phyloP scores from a whole-genome alignment of 2,329 filamentous ascomycete species.

The Venturia asperata region DNA sequence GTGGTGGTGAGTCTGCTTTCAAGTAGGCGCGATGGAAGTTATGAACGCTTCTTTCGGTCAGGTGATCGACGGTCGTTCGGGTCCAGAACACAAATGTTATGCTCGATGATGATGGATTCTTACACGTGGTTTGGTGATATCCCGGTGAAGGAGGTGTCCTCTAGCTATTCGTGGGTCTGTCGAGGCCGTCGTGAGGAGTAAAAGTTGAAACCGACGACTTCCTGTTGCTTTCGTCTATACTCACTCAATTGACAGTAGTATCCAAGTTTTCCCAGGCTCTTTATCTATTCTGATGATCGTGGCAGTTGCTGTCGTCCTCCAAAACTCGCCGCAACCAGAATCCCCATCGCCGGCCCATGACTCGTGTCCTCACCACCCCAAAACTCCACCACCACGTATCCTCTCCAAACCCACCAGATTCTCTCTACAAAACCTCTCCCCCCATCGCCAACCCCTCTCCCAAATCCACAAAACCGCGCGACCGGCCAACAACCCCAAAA shows the following conservation, averaged over 20 bases:
- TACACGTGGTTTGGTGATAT: too few species aligned
- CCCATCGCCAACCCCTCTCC: background rate
- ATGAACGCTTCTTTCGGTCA: background rate
- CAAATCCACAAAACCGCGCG: background rate
- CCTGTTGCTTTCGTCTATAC: background rate
- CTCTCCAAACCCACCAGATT: background rate
- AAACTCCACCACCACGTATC: background rate
- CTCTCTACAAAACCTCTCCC: background rate
- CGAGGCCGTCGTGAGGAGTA: background rate
- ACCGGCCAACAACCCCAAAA: background rate
- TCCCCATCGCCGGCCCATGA: background rate
- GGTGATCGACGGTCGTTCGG: background rate
- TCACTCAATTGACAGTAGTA: background rate
- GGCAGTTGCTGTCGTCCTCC: background rate
- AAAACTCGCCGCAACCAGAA: background rate
- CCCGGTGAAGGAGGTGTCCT: background rate
- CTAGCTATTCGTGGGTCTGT: background rate
- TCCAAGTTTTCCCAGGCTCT: background rate
- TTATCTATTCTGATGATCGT: background rate
- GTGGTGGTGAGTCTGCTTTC: background rate
- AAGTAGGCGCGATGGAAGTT: background rate
- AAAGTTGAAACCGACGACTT: background rate
- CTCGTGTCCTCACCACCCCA: conserved; percentile 6
- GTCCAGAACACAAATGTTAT: background rate
- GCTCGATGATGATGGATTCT: background rate